A percentile compares a stretch with the other conserved stretches of the same genome.
Conservation (phyloP, 768 basidiomycete species). For the Lactarius evosmus region DNA sequence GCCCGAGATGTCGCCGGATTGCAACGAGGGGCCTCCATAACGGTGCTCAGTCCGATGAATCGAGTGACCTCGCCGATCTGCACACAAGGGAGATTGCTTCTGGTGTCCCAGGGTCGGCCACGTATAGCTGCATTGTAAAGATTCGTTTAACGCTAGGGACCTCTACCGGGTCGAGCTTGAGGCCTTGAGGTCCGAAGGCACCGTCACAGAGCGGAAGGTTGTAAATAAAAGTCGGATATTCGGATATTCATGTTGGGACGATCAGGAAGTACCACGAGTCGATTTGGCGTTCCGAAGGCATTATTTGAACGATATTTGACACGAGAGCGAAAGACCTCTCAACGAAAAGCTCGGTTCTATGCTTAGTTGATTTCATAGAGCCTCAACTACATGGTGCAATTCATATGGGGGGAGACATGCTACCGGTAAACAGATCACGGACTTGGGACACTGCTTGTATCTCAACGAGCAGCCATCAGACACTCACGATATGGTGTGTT, state of each 20-base stretch:
- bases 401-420: background rate
- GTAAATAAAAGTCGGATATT: background rate
- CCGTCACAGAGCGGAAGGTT: background rate
- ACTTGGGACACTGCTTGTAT: background rate
- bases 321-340: background rate
- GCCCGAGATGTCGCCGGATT: background rate
- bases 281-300: background rate
- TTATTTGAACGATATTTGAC: background rate
- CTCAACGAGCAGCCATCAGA: background rate
- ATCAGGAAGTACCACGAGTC: background rate
- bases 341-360: background rate
- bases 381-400: background rate
- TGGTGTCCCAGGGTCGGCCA: background rate
- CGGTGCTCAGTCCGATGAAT: background rate
- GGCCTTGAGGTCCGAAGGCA: background rate
- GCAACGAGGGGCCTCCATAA: background rate
- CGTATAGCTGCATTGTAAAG: background rate
- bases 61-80: background rate
- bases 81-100: background rate
- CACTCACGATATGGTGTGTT: background rate
- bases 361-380: background rate
- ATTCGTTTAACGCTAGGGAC: background rate
- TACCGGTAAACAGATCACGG: background rate
- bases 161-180: background rate
- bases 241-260: background rate